Evolutionary conservation across 2,329 filamentous ascomycete genomes (phyloP).

Genomic region (Fonsecaea pugnacius): DNA sequence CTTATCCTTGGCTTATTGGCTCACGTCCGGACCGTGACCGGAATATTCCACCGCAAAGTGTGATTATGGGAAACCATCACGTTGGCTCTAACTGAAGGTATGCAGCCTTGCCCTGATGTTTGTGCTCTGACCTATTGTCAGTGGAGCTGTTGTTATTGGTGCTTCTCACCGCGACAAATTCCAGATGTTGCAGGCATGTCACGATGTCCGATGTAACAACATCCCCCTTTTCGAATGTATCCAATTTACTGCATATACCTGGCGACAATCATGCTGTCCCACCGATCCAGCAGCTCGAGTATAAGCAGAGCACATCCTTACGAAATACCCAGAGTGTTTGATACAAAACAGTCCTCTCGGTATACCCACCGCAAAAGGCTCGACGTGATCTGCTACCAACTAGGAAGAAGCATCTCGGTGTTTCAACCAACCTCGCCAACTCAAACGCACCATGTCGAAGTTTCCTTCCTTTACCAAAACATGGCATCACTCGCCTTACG

Average conservation of each 20-base stretch:
- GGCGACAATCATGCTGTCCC: not conserved
- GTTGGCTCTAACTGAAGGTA: not conserved
- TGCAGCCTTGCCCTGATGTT: not conserved
- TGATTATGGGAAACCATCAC: not conserved
- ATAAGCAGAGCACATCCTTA: not conserved
- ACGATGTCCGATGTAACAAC: not conserved
- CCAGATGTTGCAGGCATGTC: not conserved
- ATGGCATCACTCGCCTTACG: conserved; percentile 12
- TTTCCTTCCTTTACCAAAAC: conserved; percentile 18
- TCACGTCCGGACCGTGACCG: not conserved
- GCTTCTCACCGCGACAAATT: not conserved
- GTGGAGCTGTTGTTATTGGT: not conserved
- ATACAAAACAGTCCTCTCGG: not conserved
- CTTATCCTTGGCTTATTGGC: not conserved
- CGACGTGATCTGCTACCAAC: not conserved
- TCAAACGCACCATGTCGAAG: conserved; percentile 2
- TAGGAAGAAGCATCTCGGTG: too few relatives aligned
- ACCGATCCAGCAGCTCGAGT: not conserved
- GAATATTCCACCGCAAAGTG: not conserved
- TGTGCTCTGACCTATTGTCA: not conserved
- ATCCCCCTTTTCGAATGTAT: not conserved
- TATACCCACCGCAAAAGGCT: not conserved
- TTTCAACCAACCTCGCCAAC: not conserved
- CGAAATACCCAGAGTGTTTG: not conserved
- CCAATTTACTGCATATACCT: not conserved